A percentile compares a stretch with the other conserved stretches of the same genome.
Conservation (phyloP, 805 yeast genomes). For the Sugiyamaella boreocaroliniensis region DNA sequence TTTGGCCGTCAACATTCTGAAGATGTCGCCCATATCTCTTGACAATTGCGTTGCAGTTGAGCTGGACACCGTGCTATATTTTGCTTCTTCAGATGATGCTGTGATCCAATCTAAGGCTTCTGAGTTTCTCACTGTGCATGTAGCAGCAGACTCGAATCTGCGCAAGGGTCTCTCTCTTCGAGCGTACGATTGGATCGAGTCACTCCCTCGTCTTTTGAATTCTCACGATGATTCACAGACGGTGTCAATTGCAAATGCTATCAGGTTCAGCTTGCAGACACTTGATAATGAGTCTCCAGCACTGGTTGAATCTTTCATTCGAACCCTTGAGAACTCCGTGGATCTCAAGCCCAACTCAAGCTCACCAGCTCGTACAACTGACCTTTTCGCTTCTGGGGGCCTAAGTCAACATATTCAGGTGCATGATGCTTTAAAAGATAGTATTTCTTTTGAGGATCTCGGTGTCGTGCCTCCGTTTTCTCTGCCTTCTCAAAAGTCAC, state of each 20-base stretch:
- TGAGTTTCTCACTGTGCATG: neutral
- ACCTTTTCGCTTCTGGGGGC: neutral
- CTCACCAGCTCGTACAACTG: neutral
- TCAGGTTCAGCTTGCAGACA: conserved; percentile 8
- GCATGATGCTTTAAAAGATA: neutral
- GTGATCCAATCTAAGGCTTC: conserved; percentile 1
- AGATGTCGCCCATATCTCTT: conserved; percentile 33
- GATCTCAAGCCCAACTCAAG: neutral
- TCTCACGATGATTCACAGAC: conserved; percentile 24
- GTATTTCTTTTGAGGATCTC: conserved; percentile 2
- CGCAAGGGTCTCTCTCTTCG: neutral
- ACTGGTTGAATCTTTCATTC: neutral
- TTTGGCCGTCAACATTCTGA: conserved; percentile 30
- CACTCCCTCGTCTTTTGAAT: conserved; percentile 22
- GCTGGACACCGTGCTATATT: conserved; percentile 31
- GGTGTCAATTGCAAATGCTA: conserved; percentile 10
- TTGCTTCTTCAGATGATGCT: conserved; percentile 15
- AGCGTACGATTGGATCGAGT: conserved; percentile 26
- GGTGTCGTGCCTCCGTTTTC: conserved; percentile 2
- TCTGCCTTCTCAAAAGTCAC: neutral
- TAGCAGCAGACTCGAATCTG: conserved; percentile 8
- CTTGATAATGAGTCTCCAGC: conserved; percentile 4
- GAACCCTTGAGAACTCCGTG: neutral
- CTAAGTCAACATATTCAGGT: neutral
- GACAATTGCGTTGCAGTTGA: conserved; percentile 33